phyloP scores from a whole-genome alignment of 352 stramenopile genomes.

The Albugo candida region DNA sequence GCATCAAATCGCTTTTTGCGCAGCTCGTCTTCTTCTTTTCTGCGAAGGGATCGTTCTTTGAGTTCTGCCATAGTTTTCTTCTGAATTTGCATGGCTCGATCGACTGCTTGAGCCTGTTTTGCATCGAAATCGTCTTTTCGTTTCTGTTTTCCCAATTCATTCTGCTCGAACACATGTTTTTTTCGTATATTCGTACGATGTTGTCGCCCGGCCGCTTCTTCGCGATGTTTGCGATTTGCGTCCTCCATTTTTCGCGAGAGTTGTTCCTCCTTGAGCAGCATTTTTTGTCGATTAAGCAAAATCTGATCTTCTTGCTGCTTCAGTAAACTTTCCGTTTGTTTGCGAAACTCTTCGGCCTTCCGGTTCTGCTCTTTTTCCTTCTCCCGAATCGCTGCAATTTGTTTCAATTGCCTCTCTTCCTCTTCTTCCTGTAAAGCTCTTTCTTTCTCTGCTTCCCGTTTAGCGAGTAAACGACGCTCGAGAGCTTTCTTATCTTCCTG shows the following conservation, averaged over 20 bases:
- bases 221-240: constrained; percentile 21
- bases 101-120: constrained; percentile 27
- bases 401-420: constrained; percentile 14
- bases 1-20: constrained; percentile 42
- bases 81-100: constrained; percentile 39
- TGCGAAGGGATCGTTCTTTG: constrained; percentile 29
- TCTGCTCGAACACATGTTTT: constrained; percentile 31
- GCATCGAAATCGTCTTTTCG: constrained; percentile 39
- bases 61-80: constrained; percentile 31
- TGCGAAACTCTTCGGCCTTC: constrained; percentile 49
- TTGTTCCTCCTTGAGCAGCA: constrained; percentile 44
- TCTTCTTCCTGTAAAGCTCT: constrained; percentile 22
- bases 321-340: constrained; percentile 38
- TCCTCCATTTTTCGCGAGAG: constrained; percentile 38
- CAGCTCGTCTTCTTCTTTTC: constrained; percentile 45
- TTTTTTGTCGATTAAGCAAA: constrained; percentile 20
- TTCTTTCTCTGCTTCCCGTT: constrained; percentile 28
- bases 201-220: constrained; percentile 29
- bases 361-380: constrained; percentile 30
- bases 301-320: constrained; percentile 42
- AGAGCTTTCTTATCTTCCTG: constrained; percentile 30
- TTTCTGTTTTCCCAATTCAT: constrained; percentile 32
- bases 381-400: constrained; percentile 21
- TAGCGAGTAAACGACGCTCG: constrained; percentile 22
- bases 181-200: constrained; percentile 32